phyloP scores from a whole-genome alignment of 192 early-diverging fungal genomes.

The Physocladia obscura region DNA sequence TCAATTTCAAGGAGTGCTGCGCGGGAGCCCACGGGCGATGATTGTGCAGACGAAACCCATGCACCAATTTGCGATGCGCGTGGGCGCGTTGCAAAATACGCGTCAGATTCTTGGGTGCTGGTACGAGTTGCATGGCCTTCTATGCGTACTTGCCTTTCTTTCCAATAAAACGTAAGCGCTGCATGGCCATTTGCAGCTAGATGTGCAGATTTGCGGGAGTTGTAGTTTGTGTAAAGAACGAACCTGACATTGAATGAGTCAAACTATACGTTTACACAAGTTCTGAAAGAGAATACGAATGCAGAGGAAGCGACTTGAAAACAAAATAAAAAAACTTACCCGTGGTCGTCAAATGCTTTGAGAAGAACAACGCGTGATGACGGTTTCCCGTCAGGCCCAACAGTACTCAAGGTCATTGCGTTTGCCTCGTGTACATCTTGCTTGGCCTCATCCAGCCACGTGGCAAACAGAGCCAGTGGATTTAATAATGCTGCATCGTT shows the following conservation, averaged over 20 bases:
- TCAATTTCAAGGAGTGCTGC: constrained; percentile 34
- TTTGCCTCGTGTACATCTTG: constrained; percentile 43
- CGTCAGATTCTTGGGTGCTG: constrained; percentile 38
- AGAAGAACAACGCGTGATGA: constrained; percentile 50
- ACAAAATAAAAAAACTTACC: constrained; percentile 13
- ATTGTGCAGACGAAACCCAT: constrained; percentile 45
- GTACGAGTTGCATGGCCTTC: constrained; percentile 43
- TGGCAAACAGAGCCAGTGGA: constrained; percentile 47
- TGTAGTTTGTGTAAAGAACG: constrained; percentile 58
- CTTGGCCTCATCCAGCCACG: constrained; percentile 45
- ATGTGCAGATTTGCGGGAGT: constrained; percentile 48
- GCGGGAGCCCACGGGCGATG: constrained; percentile 20
- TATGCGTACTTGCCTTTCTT: constrained; percentile 49
- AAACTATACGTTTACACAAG: background rate
- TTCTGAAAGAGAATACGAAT: too few species aligned
- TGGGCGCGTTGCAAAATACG: constrained; percentile 48
- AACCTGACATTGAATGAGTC: constrained; percentile 31
- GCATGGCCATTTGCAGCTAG: constrained; percentile 44
- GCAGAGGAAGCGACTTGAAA: too few species aligned
- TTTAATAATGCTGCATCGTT: background rate
- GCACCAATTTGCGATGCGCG: constrained; percentile 41
- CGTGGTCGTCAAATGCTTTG: constrained; percentile 46
- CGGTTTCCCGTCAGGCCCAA: constrained; percentile 21
- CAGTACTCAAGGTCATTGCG: constrained; percentile 51
- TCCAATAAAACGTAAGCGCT: constrained; percentile 52